Conservation (phyloP, 768 basidiomycete genomes). For the Amanita rimosa region DNA sequence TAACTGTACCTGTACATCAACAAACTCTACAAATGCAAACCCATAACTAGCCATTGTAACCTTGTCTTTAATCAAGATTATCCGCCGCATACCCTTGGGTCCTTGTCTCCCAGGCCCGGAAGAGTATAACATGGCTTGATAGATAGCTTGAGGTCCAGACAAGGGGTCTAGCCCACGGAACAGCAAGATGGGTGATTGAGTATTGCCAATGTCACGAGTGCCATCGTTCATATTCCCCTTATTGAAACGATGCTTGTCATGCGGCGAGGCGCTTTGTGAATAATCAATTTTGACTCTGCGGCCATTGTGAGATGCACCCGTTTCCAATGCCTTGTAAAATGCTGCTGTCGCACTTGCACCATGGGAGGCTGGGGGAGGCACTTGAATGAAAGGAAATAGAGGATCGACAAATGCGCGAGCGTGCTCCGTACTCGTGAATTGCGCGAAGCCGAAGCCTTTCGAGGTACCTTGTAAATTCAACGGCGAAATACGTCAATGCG, state of each 20-base stretch:
- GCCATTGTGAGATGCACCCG: constrained; percentile 61
- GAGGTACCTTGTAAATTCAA: constrained; percentile 79
- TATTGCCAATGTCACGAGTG: constrained; percentile 88
- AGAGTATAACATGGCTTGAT: constrained; percentile 72
- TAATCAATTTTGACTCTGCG: constrained; percentile 94
- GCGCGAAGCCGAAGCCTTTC: constrained; percentile 95
- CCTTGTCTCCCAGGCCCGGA: constrained; percentile 71
- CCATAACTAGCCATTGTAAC: constrained; percentile 84
- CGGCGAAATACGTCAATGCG: constrained; percentile 64
- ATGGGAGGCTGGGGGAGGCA: constrained; percentile 86
- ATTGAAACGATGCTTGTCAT: constrained; percentile 46
- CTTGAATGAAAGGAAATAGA: constrained; percentile 81
- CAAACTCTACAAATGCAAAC: constrained; percentile 89
- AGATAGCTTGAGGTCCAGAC: constrained; percentile 81
- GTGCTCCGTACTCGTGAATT: constrained; percentile 78
- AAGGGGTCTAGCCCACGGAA: constrained; percentile 86
- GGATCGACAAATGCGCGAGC: constrained; percentile 89
- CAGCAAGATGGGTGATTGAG: constrained; percentile 72
- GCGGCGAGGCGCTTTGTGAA: constrained; percentile 73
- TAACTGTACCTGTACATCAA: constrained; percentile 61
- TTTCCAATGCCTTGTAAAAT: constrained; percentile 68
- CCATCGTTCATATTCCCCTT: constrained; percentile 80
- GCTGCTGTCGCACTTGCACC: constrained; percentile 65
- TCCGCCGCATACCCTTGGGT: constrained; percentile 78
- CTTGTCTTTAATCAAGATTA: constrained; percentile 85